Percentiles rank a stretch among this genome's conserved stretches.
Conservation (phyloP, 1,284 basidiomycete genomes). For the Coniferiporia weirii region DNA sequence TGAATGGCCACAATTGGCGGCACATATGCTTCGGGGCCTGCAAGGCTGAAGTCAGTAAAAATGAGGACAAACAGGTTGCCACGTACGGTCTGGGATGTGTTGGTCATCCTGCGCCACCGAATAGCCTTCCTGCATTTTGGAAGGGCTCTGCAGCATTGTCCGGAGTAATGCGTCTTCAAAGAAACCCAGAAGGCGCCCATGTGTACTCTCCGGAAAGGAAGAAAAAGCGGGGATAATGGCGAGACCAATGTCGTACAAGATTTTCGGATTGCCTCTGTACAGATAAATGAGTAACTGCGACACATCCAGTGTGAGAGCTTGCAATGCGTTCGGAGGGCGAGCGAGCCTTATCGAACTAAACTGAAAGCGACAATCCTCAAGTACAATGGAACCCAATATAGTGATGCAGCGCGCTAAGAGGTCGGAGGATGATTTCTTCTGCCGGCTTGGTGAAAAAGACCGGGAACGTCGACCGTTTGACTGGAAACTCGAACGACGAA, state of each 20-base stretch:
- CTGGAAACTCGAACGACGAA: constrained; percentile 38
- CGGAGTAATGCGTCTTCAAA: constrained; percentile 57
- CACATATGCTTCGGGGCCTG: constrained; percentile 21
- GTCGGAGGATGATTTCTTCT: constrained; percentile 35
- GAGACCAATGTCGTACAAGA: constrained; percentile 53
- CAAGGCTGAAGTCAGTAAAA: background rate
- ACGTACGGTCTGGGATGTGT: background rate
- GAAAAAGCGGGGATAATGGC: constrained; percentile 64
- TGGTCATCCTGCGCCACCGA: background rate
- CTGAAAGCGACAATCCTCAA: constrained; percentile 65
- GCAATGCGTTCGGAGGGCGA: constrained; percentile 61
- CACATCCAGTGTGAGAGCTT: constrained; percentile 56
- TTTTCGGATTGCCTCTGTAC: constrained; percentile 45
- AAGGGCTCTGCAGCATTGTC: constrained; percentile 31
- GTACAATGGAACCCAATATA: constrained; percentile 54
- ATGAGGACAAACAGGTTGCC: background rate
- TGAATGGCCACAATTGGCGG: constrained; percentile 52
- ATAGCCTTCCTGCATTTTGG: constrained; percentile 16
- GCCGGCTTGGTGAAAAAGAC: constrained; percentile 43
- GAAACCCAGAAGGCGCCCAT: constrained; percentile 52
- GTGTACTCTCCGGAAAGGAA: constrained; percentile 56
- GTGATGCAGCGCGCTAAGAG: constrained; percentile 57
- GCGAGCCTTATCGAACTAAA: constrained; percentile 48
- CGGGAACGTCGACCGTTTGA: constrained; percentile 37
- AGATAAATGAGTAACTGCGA: constrained; percentile 53